These are phyloP conservation scores for Zygotorulaspora florentina DNA, from an alignment of 805 yeast species.

Conservation along the genomic window DNA sequence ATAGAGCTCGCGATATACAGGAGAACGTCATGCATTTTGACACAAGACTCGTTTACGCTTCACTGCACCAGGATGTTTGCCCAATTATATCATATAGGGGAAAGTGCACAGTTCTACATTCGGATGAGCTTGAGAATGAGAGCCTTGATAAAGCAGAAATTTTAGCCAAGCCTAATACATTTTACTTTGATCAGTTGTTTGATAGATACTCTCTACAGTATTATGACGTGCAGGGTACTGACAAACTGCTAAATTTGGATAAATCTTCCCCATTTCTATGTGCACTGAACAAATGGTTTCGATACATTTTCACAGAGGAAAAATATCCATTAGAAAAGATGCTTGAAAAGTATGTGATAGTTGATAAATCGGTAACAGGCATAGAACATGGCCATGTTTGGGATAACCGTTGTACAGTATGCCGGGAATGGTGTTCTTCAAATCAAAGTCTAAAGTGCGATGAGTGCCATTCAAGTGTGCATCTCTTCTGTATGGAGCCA, in stretches of 20 bases:
- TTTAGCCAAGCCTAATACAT: slow-evolving; percentile 57
- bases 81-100: slow-evolving; percentile 77
- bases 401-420: slow-evolving; percentile 53
- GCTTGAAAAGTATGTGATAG: slow-evolving; percentile 23
- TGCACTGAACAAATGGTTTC: slow-evolving; percentile 64
- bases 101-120: slow-evolving; percentile 62
- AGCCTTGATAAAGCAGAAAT: slow-evolving; percentile 43
- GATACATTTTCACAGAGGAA: slow-evolving; percentile 68
- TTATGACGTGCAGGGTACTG: slow-evolving; percentile 72
- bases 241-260: slow-evolving; percentile 50
- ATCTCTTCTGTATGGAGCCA: slow-evolving; percentile 81
- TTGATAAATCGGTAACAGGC: slow-evolving; percentile 1
- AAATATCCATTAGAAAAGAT: slow-evolving; percentile 29
- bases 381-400: slow-evolving; percentile 13
- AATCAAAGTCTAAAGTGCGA: slow-evolving; percentile 75
- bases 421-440: slow-evolving; percentile 81
- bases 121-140: slow-evolving; percentile 54
- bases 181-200: slow-evolving; percentile 80
- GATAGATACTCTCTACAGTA: slow-evolving; percentile 81
- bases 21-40: slow-evolving; percentile 49
- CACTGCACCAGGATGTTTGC: slow-evolving; percentile 81
- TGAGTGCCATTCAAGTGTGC: slow-evolving; percentile 67
- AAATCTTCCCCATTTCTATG: slow-evolving; percentile 45
- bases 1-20: slow-evolving; percentile 80
- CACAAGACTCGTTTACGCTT: slow-evolving; percentile 72